A percentile compares a stretch with the other conserved stretches of the same genome.
These are phyloP conservation scores for Globisporangium lucens DNA, from an alignment of 352 stramenopile species.

Conservation along the genomic window DNA sequence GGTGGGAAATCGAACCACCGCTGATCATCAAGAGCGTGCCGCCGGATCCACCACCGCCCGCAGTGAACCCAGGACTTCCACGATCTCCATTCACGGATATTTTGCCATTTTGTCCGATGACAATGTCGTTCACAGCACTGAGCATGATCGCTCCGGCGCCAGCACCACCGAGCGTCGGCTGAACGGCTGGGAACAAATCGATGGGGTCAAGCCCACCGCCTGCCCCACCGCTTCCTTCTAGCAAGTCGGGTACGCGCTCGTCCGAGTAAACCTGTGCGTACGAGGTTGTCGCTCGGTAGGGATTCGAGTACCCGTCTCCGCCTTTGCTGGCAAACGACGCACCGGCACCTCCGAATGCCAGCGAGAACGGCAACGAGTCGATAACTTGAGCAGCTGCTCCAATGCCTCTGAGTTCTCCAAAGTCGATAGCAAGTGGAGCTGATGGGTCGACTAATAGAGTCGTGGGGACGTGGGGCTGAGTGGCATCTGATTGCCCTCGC, in stretches of 20 bases:
- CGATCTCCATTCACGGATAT: conserved; percentile 77
- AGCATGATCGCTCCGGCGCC: conserved; percentile 88
- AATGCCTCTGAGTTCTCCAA: conserved; percentile 38
- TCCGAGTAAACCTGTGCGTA: conserved; percentile 36
- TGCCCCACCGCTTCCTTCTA: conserved; percentile 91
- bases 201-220: conserved; percentile 83
- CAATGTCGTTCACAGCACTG: conserved; percentile 92
- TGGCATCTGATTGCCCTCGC: conserved; percentile 71
- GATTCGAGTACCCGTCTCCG: conserved; percentile 49
- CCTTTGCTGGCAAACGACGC: conserved; percentile 55
- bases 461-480: conserved; percentile 67
- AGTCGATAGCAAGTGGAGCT: conserved; percentile 41
- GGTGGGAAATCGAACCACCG: conserved; percentile 48
- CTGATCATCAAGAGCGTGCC: conserved; percentile 51
- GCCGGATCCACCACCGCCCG: conserved; percentile 56
- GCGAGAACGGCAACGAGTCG: conserved; percentile 82
- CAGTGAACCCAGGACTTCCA: conserved; percentile 49
- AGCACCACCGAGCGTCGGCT: conserved; percentile 83
- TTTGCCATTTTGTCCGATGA: conserved; percentile 72
- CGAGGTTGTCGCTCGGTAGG: conserved; percentile 16
- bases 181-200: conserved; percentile 58
- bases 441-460: conserved; percentile 26
- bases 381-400: conserved; percentile 55
- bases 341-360: conserved; percentile 88
- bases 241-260: conserved; percentile 65